These are phyloP conservation scores for Penicillium decumbens DNA, from an alignment of 2,329 filamentous ascomycete species.

Conservation along the genomic window DNA sequence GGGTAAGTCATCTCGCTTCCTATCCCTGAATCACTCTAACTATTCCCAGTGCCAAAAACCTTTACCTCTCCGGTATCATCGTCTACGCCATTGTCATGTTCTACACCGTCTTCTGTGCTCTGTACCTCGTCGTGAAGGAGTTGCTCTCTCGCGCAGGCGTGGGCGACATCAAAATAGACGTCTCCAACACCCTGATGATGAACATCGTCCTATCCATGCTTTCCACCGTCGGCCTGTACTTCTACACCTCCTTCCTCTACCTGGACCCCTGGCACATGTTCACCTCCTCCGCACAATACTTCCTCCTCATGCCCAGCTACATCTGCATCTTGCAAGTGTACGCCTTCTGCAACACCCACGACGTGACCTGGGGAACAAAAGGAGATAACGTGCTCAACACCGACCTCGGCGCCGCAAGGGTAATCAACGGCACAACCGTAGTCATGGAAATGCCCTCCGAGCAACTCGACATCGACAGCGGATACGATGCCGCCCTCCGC, in stretches of 20 bases:
- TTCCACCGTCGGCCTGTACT: constrained; percentile 88
- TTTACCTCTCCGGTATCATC: constrained; percentile 84
- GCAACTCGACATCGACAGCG: constrained; percentile 95
- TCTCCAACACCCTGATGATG: constrained; percentile 88
- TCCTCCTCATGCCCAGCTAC: constrained; percentile 83
- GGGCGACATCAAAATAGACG: constrained; percentile 43
- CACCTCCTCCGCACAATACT: constrained; percentile 86
- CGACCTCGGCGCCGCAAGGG: constrained; percentile 81
- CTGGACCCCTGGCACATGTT: constrained; percentile 99
- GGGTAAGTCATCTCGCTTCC: constrained; percentile 48
- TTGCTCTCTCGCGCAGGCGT: constrained; percentile 52
- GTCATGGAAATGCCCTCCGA: constrained; percentile 97
- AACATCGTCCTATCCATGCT: constrained; percentile 88
- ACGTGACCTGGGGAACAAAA: constrained; percentile 98
- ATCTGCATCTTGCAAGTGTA: constrained; percentile 98
- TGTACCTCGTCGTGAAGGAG: constrained; percentile 87
- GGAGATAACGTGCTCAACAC: constrained; percentile 93
- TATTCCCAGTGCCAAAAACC: constrained; percentile 61
- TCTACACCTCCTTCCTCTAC: constrained; percentile 93
- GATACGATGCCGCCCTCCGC: constrained; percentile 92
- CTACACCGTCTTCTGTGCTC: constrained; percentile 83
- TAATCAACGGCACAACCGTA: constrained; percentile 71
- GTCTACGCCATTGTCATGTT: constrained; percentile 92
- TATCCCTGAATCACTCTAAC: constrained; percentile 6
- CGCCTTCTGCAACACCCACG: constrained; percentile 98